A percentile compares a stretch with the other conserved stretches of the same genome.
Conservation (phyloP, 441 rosid genomes). For the Sinapis alba region DNA sequence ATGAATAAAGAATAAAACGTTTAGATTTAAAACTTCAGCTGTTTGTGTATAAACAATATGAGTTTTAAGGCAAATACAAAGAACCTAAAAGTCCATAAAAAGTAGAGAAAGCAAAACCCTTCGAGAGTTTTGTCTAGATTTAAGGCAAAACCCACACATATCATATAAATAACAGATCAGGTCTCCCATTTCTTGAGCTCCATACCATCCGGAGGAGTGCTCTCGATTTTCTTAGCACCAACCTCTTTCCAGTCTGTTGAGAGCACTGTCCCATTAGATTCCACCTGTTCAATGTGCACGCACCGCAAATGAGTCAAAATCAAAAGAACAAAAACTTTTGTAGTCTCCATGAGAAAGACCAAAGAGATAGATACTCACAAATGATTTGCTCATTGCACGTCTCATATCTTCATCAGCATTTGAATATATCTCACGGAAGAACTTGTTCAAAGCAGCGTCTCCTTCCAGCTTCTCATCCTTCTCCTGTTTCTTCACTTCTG, state of each 20-base stretch:
- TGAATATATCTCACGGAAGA: conserved; percentile 81
- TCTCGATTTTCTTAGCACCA: conserved; percentile 61
- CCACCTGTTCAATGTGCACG: conserved; percentile 47
- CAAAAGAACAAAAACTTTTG: neutral
- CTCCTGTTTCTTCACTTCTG: conserved; percentile 90
- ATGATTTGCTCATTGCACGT: conserved; percentile 94
- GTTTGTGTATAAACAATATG: neutral
- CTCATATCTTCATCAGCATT: conserved; percentile 87
- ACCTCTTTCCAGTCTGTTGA: conserved; percentile 82
- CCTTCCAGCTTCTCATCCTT: conserved; percentile 96
- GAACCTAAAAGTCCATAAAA: neutral
- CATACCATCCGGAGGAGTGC: conserved; percentile 83
- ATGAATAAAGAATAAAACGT: neutral
- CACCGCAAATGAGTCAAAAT: neutral
- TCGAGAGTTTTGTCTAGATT: neutral
- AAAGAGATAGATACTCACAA: conserved; percentile 55
- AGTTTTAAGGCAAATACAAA: neutral
- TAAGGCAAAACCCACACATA: neutral
- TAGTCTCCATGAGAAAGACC: neutral
- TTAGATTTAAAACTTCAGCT: neutral
- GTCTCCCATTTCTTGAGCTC: conserved; percentile 70
- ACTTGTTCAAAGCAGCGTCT: conserved; percentile 93
- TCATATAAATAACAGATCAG: conserved; percentile 1
- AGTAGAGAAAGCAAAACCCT: neutral
- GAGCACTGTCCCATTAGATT: conserved; percentile 73